phyloP scores from a whole-genome alignment of 1,139 yeast species.

The Taphrina communis region DNA sequence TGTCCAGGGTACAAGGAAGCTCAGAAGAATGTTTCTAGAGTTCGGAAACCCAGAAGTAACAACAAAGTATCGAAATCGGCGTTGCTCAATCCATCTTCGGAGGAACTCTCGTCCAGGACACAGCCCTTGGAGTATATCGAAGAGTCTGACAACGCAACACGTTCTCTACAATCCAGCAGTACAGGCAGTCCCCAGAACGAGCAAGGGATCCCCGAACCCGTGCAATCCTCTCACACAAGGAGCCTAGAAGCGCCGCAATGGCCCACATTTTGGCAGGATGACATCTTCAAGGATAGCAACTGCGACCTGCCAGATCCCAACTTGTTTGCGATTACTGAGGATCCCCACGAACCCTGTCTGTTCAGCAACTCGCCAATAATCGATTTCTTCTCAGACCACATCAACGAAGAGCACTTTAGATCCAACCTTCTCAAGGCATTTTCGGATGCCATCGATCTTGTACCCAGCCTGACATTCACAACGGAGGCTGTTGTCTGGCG shows the following conservation, averaged over 20 bases:
- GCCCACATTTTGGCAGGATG: not conserved
- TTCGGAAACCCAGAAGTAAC: slow-evolving; percentile 2
- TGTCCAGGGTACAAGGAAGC: slow-evolving; percentile 38
- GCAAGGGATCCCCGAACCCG: not conserved
- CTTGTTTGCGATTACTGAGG: not conserved
- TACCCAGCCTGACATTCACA: slow-evolving; percentile 22
- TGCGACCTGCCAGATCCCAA: not conserved
- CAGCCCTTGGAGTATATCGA: slow-evolving; percentile 20
- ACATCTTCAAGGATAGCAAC: not conserved
- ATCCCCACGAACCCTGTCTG: not conserved
- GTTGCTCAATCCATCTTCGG: not conserved
- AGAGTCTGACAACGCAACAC: not conserved
- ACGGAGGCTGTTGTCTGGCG: slow-evolving; percentile 22
- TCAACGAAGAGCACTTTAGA: not conserved
- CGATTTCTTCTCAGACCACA: not conserved
- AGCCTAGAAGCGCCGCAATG: not conserved
- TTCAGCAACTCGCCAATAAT: not conserved
- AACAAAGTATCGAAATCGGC: not conserved
- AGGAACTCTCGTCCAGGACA: slow-evolving; percentile 2
- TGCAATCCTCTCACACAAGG: not conserved
- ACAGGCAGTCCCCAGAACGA: slow-evolving; percentile 6
- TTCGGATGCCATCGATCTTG: slow-evolving; percentile 4
- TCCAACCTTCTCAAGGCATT: slow-evolving; percentile 9
- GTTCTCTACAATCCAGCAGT: not conserved
- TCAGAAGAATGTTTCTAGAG: slow-evolving; percentile 14